These are phyloP conservation scores for Xerocomellus amylosporus DNA, from an alignment of 768 basidiomycete species.

Conservation along the genomic window DNA sequence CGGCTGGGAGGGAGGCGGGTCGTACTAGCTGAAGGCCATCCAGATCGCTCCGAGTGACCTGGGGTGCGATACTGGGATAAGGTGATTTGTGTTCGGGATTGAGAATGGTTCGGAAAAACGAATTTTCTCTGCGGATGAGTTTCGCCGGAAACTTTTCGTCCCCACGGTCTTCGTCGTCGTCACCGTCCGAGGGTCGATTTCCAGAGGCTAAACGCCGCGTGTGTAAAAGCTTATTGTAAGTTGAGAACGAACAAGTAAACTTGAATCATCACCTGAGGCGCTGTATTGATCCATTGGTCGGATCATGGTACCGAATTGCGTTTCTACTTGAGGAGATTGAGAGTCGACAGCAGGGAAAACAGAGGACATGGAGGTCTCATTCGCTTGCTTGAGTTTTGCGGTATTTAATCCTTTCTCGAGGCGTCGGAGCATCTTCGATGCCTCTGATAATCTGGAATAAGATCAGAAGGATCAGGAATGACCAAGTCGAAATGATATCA, in stretches of 20 bases:
- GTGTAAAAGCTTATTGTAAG: conserved; percentile 1
- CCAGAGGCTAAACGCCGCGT: conserved; percentile 20
- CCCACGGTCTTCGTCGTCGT: conserved; percentile 66
- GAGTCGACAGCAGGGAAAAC: conserved; percentile 35
- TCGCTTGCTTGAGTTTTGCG: conserved; percentile 66
- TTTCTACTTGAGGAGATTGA: conserved; percentile 22
- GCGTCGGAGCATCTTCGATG: conserved; percentile 84
- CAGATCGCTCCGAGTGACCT: conserved; percentile 33
- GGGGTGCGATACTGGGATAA: conserved; percentile 27
- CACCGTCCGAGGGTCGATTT: conserved; percentile 34
- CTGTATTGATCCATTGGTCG: conserved; percentile 31
- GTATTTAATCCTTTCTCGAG: conserved; percentile 80
- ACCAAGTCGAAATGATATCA: conserved; percentile 6
- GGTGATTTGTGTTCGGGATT: conserved; percentile 59
- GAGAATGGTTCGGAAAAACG: conserved; percentile 82
- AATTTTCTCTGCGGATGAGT: conserved; percentile 72
- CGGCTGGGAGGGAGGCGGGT: conserved; percentile 37
- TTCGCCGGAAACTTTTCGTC: conserved; percentile 75
- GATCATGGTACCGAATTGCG: conserved; percentile 30
- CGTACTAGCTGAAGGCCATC: conserved; percentile 36
- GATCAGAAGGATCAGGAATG: neutral
- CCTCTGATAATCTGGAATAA: conserved; percentile 68
- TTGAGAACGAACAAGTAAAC: neutral
- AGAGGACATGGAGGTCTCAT: conserved; percentile 32
- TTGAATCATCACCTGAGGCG: conserved; percentile 25